Base-by-base conservation (phyloP, 495 filamentous ascomycete species). In the Ascobolus immersus region DNA sequence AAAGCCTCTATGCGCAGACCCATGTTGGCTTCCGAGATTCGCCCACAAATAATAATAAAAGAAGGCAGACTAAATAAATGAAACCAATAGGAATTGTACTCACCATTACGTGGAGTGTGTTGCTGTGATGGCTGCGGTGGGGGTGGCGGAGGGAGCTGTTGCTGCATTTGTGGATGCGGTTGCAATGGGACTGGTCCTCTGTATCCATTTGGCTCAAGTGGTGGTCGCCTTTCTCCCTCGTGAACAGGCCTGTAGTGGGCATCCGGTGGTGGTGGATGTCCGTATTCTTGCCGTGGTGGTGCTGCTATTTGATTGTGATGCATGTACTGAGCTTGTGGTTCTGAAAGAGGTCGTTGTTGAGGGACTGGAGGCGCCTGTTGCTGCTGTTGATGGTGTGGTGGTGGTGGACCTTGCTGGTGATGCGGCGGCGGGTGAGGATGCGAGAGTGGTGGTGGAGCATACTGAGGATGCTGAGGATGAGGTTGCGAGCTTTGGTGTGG, bases 381-480 rank as follows among this genome's bases (percentile, higher is more conserved):
- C 5, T 23, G 27, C 7, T 38, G 39, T 7, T 29, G 33, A 11
- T 22, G 13, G 13, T 40, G 44, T 26, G 42, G 43, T 19, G 32
- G 33, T 14, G 40, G 35, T 17, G 39, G 32, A 4, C 21, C 24
- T 0, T 37, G 24, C 0, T 38, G 21, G 0, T 32, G 29, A 17
- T 37, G 37, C 0, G 9, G 37, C 0, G 11, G 37, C 10, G 32
- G 18, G 0, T 37, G 37, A 2, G 23, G 34, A 10, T 28, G 34
- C 11, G 36, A 22, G 3, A 22, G 39, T 6, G 17, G 39, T 7
- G 28, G 35, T 4, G 28, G 44, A 3, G 36, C 37, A 5, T 44
- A 41, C 22, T 36, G 24, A 2, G 38, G 31, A 15, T 49, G 47
- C 27, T 38, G 41, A 39, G 41, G 44, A 30, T 36, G 34, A 28